These are phyloP conservation scores for Oenanthe sinensis DNA, from an alignment of 129 eudicot genomes.

Conservation along the genomic window DNA sequence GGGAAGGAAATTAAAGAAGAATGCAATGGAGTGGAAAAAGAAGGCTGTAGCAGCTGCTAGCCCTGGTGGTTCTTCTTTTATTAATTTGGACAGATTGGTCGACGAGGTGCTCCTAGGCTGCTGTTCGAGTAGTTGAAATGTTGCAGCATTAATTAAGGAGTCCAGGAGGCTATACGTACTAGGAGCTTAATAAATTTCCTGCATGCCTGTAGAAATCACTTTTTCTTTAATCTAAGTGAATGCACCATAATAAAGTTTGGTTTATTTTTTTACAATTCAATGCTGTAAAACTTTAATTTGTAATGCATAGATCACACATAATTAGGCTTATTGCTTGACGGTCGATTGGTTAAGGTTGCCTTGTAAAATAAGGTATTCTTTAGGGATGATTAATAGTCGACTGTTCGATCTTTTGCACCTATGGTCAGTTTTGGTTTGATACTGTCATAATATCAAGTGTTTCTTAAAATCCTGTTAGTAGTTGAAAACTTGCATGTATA, in stretches of 20 bases:
- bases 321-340: too few species aligned
- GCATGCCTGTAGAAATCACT: too few species aligned
- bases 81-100: constrained; percentile 31
- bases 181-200: too few species aligned
- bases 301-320: too few species aligned
- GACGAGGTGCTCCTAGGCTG: constrained; percentile 16
- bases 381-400: too few species aligned
- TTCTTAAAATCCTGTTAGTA: too few species aligned
- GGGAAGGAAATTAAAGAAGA: constrained; percentile 42
- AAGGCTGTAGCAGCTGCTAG: constrained; percentile 38
- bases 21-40: constrained; percentile 46
- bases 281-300: background rate
- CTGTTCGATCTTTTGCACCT: too few species aligned
- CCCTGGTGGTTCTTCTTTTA: constrained; percentile 31
- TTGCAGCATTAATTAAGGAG: background rate
- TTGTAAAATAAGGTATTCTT: too few species aligned
- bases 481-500: too few species aligned
- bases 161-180: background rate
- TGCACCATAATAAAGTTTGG: background rate
- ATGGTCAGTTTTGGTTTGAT: too few species aligned
- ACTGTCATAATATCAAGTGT: too few species aligned
- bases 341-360: too few species aligned
- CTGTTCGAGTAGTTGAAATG: background rate
- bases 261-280: background rate
- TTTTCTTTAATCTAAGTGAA: background rate